Conservation (phyloP, 805 yeast species). For the Wickerhamomyces subpelliculosus region DNA sequence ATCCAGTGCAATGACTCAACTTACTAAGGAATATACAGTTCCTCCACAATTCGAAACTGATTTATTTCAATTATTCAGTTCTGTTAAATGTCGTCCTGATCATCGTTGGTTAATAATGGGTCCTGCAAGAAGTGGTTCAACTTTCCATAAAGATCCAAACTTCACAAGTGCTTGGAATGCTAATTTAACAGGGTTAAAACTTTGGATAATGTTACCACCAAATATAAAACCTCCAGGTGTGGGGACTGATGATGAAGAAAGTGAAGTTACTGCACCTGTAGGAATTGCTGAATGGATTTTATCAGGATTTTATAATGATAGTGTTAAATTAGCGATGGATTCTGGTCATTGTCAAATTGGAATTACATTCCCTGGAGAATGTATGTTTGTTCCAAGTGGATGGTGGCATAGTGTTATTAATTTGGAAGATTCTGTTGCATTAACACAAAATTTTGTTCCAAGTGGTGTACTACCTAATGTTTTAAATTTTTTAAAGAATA, state of each 20-base stretch:
- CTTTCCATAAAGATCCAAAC: conserved; percentile 92
- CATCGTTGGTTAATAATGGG: conserved; percentile 91
- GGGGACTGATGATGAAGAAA: conserved; percentile 63
- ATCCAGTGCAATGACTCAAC: conserved; percentile 54
- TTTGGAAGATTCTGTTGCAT: conserved; percentile 71
- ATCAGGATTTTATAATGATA: conserved; percentile 73
- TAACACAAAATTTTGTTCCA: conserved; percentile 88
- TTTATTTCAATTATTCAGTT: conserved; percentile 47
- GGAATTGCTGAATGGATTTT: conserved; percentile 90
- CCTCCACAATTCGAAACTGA: conserved; percentile 56
- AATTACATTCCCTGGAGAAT: conserved; percentile 74
- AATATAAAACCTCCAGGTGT: conserved; percentile 78
- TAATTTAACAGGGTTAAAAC: conserved; percentile 61
- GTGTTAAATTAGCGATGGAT: conserved; percentile 43
- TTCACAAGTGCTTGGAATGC: conserved; percentile 90
- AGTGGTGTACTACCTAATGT: conserved; percentile 51
- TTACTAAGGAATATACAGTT: conserved; percentile 43
- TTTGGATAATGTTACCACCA: conserved; percentile 90
- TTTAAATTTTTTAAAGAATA: conserved; percentile 59
- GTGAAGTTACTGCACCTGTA: conserved; percentile 88
- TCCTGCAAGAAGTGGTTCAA: conserved; percentile 74
- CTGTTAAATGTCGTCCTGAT: conserved; percentile 61
- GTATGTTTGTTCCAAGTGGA: conserved; percentile 87
- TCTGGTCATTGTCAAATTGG: conserved; percentile 55
- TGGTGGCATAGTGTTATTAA: conserved; percentile 98